Percentiles rank a stretch among this genome's conserved stretches.
Evolutionary conservation across 73 alveolate species (phyloP).

Genomic region (Tetrahymena borealis): DNA sequence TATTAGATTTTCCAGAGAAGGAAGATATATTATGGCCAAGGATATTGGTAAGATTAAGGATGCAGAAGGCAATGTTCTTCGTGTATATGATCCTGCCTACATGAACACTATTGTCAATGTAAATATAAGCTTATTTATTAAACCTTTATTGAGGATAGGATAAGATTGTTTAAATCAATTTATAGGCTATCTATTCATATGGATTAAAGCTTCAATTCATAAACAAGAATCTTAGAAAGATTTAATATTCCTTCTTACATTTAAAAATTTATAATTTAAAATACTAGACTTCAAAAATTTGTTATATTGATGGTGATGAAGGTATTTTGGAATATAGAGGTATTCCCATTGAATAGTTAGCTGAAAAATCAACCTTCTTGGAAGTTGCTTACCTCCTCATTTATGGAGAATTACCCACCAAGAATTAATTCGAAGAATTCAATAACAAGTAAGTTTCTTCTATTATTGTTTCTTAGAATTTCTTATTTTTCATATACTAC

Average conservation of each 20-base stretch:
- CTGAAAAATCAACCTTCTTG: constrained; percentile 70
- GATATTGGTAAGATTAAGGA: constrained; percentile 54
- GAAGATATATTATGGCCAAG: constrained; percentile 54
- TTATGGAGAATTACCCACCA: constrained; percentile 77
- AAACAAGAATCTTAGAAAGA: too few species aligned
- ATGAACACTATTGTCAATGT: constrained; percentile 75
- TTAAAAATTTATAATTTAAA: neutral
- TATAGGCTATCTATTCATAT: too few species aligned
- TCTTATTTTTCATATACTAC: neutral
- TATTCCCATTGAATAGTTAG: constrained; percentile 76
- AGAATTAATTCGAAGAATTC: constrained; percentile 29
- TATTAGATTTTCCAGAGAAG: constrained; percentile 29
- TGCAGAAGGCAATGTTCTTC: constrained; percentile 62
- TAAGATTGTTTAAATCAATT: too few species aligned
- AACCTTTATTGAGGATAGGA: too few species aligned
- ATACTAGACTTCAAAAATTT: constrained; percentile 59
- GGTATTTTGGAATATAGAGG: constrained; percentile 86
- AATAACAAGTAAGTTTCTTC: constrained; percentile 36
- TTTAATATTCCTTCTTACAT: too few species aligned
- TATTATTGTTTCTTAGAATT: neutral
- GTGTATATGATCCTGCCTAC: constrained; percentile 80
- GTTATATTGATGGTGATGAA: constrained; percentile 79
- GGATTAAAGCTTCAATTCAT: too few species aligned
- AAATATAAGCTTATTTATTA: too few species aligned
- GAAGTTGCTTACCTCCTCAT: constrained; percentile 72